Base-by-base conservation (phyloP, 2,329 filamentous ascomycete species). In the Graphium sp. region DNA sequence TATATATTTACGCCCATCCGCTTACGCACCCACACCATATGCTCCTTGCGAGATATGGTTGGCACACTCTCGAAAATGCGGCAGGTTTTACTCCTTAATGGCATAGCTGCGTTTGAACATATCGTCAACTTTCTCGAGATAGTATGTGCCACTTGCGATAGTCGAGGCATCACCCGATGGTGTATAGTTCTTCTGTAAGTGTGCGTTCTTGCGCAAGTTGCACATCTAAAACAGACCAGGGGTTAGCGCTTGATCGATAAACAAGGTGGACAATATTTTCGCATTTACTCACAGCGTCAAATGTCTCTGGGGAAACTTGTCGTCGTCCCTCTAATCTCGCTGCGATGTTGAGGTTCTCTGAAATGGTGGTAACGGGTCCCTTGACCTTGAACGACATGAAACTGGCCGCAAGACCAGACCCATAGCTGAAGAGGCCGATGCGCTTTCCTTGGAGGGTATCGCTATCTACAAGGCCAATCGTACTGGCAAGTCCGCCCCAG, bases 101-200 rank as follows among this genome's bases (percentile, higher is more conserved):
- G 63, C 56, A 55, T 89, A 89, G 48, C 68, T 67, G 44, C 81
- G 71, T 60, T 78, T 74, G 74, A 81, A 89, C 78, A 83, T 83
- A 42, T 82, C 78, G 46, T 89, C 80, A 26, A 89, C 67, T 50
- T 75, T 73, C 46, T 70, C 71, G 34, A 89, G 65, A 58, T 85
- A 89, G 61, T 87, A 89, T 14, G 73, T 72, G 34, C 72, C 75
- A 34, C 66, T 55, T 35, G 50, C 48, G 32, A 89, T 66, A 40
- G 68, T 78, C 25, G 78, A 75, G 17, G 62, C 46, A 30, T 71
- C 71, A 33, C 81, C 81, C 43, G 62, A 52, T 35, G 81, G 81
- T 37, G 60, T 69, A 57, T 70, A 89, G 58, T 71, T 59, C 62
- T 85, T 87, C 62, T 84, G 68, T 38, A 87, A 62, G 51, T 89